Conservation (phyloP, 208 protist species). For the Herpetomonas tarakana region DNA sequence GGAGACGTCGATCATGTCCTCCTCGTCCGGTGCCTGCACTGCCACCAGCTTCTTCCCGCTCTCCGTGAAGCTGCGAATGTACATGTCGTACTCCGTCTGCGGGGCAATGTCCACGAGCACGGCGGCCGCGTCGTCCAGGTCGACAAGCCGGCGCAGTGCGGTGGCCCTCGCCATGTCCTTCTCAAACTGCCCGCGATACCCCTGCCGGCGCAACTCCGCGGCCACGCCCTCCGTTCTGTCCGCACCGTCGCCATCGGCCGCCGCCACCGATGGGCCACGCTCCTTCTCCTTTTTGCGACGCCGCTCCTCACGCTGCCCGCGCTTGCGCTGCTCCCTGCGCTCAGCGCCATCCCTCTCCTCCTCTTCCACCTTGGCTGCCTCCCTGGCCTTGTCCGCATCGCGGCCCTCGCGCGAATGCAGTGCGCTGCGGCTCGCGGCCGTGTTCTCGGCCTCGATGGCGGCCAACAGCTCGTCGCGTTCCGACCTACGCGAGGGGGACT, state of each 20-base stretch:
- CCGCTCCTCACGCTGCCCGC: slow-evolving; percentile 43
- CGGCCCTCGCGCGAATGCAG: slow-evolving; percentile 14
- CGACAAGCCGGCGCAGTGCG: slow-evolving; percentile 72
- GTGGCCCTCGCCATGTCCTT: slow-evolving; percentile 66
- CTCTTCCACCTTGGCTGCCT: slow-evolving; percentile 9
- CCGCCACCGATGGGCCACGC: no score
- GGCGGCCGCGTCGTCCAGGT: slow-evolving; percentile 66
- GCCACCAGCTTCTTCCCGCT: slow-evolving; percentile 44
- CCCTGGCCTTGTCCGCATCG: slow-evolving; percentile 10
- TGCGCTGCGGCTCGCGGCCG: slow-evolving; percentile 18
- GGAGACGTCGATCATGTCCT: slow-evolving; percentile 45
- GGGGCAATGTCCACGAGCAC: slow-evolving; percentile 67
- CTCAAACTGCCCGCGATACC: slow-evolving; percentile 75
- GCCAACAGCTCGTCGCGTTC: slow-evolving; percentile 25
- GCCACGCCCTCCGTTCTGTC: slow-evolving; percentile 12
- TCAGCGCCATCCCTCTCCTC: slow-evolving; percentile 24
- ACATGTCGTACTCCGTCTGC: slow-evolving; percentile 84
- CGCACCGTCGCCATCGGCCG: slow-evolving; percentile 2
- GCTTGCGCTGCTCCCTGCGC: slow-evolving; percentile 31
- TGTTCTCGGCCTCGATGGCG: slow-evolving; percentile 53
- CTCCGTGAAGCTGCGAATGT: slow-evolving; percentile 74
- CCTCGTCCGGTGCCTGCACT: slow-evolving; percentile 59
- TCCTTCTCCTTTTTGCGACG: slow-evolving; percentile 12
- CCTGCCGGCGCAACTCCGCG: slow-evolving; percentile 63
- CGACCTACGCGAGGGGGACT: not conserved